Conservation (phyloP, 352 stramenopile genomes). For the Pythium brachiatum region DNA sequence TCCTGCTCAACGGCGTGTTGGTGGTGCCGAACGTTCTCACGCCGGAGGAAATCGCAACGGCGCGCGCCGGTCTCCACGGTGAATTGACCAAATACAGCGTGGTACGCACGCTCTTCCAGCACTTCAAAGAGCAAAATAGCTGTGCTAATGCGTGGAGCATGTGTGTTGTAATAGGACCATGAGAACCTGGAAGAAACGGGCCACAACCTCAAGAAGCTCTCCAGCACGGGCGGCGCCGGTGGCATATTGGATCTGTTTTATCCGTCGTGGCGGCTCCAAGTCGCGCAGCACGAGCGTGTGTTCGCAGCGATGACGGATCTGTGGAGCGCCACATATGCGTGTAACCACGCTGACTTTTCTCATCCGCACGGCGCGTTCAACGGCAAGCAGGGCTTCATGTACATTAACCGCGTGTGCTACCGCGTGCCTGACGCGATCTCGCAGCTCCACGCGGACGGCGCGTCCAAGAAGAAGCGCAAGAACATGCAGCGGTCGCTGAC, state of each 20-base stretch:
- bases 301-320: constrained; percentile 85
- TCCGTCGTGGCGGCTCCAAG: constrained; percentile 77
- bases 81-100: constrained; percentile 73
- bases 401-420: constrained; percentile 86
- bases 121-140: no score
- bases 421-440: constrained; percentile 67
- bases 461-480: constrained; percentile 56
- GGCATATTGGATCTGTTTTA: constrained; percentile 90
- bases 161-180: constrained; percentile 39
- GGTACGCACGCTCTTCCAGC: constrained; percentile 35
- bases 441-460: constrained; percentile 48
- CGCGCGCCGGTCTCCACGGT: constrained; percentile 51
- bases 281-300: constrained; percentile 64
- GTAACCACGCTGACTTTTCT: constrained; percentile 23
- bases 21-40: constrained; percentile 75
- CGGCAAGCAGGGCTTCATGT: constrained; percentile 73
- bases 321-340: constrained; percentile 69
- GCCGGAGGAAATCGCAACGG: constrained; percentile 48
- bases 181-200: constrained; percentile 61
- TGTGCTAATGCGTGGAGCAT: neutral
- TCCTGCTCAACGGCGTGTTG: constrained; percentile 62
- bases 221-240: constrained; percentile 83
- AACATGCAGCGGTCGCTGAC: constrained; percentile 85
- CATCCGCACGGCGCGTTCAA: constrained; percentile 76
- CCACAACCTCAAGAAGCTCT: constrained; percentile 73